These are phyloP conservation scores for Laetiporus sulphureus DNA, from an alignment of 1,284 basidiomycete genomes.

Conservation along the genomic window DNA sequence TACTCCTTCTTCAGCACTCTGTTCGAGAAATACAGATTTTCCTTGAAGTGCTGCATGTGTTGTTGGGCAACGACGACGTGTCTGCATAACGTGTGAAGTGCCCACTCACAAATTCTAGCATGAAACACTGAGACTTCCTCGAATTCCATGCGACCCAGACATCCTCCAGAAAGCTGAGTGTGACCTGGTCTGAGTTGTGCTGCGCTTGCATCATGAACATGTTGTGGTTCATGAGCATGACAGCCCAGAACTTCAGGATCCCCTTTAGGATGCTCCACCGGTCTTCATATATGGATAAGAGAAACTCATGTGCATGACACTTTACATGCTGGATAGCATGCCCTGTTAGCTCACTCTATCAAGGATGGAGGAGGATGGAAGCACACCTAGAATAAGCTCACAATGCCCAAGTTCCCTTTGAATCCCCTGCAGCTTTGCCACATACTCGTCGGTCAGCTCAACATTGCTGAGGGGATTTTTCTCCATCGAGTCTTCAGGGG, in stretches of 20 bases:
- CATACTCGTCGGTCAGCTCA: constrained; percentile 63
- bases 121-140: constrained; percentile 65
- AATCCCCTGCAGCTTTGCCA: constrained; percentile 51
- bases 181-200: constrained; percentile 64
- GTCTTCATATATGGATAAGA: constrained; percentile 58
- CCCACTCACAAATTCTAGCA: constrained; percentile 74
- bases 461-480: constrained; percentile 61
- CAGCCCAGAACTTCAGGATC: constrained; percentile 74
- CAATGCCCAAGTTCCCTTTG: constrained; percentile 61
- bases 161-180: constrained; percentile 72
- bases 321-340: no score
- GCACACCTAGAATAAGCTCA: constrained; percentile 65
- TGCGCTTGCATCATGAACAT: constrained; percentile 56
- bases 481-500: constrained; percentile 62
- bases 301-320: constrained; percentile 47
- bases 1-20: constrained; percentile 73
- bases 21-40: constrained; percentile 77
- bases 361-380: constrained; percentile 5
- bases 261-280: constrained; percentile 57
- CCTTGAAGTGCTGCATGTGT: constrained; percentile 73
- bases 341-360: no score
- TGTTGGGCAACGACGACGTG: constrained; percentile 1
- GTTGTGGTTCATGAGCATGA: constrained; percentile 65
- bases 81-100: background rate
- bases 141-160: constrained; percentile 69